phyloP scores from a whole-genome alignment of 257 asterid genomes.

The Plectranthus barbatus region DNA sequence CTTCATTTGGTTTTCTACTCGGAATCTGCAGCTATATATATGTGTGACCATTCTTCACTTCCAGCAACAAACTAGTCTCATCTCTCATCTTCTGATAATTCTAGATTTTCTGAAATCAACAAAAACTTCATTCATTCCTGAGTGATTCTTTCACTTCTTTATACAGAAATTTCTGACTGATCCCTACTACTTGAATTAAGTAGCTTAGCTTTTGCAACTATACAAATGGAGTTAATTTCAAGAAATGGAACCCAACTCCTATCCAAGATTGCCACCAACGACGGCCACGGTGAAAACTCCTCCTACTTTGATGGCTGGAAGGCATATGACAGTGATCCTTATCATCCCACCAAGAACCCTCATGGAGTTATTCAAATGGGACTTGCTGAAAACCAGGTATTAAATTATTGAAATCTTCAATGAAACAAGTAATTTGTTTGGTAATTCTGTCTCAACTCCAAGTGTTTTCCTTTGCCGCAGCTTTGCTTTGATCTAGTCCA shows the following conservation, averaged over 20 bases:
- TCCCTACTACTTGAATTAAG: neutral
- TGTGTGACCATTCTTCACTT: neutral
- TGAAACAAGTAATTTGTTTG: neutral
- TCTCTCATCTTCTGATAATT: neutral
- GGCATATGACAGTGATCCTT: conserved; percentile 56
- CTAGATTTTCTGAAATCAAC: neutral
- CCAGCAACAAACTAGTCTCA: neutral
- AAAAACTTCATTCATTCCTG: neutral
- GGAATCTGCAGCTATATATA: conserved; percentile 8
- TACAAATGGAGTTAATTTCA: conserved; percentile 15
- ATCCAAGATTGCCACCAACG: conserved; percentile 50
- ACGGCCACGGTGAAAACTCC: conserved; percentile 67
- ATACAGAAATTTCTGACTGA: too few relatives aligned
- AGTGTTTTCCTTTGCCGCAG: conserved; percentile 17
- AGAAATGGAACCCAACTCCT: conserved; percentile 15
- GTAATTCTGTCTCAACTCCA: too few relatives aligned
- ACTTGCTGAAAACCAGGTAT: conserved; percentile 64
- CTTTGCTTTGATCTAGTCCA: conserved; percentile 55
- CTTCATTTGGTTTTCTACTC: neutral
- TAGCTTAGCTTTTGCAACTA: neutral
- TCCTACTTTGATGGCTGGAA: conserved; percentile 71
- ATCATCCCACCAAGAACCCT: conserved; percentile 40
- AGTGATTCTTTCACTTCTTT: neutral
- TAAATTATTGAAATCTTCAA: neutral
- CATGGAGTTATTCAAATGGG: conserved; percentile 72